These are phyloP conservation scores for Ogataea saltuana DNA, from an alignment of 805 yeast species.

Conservation along the genomic window DNA sequence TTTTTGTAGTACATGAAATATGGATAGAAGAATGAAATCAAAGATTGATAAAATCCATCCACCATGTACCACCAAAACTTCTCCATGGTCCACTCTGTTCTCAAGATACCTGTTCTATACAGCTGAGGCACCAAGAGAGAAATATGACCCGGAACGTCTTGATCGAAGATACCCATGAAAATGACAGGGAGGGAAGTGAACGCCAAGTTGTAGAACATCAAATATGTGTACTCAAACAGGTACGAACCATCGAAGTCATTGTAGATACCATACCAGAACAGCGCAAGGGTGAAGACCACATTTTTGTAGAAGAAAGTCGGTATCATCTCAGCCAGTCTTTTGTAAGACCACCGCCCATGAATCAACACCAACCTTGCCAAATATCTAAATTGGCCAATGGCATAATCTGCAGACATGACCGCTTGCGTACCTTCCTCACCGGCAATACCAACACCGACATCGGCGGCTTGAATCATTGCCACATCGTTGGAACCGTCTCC, in stretches of 20 bases:
- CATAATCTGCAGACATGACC: constrained; percentile 85
- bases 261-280: constrained; percentile 80
- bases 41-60: constrained; percentile 77
- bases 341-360: constrained; percentile 88
- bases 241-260: constrained; percentile 78
- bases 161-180: constrained; percentile 76
- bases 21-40: constrained; percentile 73
- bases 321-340: constrained; percentile 79
- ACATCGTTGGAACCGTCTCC: constrained; percentile 92
- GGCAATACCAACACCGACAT: constrained; percentile 86
- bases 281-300: constrained; percentile 69
- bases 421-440: constrained; percentile 93
- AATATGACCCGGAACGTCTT: constrained; percentile 71
- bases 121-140: constrained; percentile 74
- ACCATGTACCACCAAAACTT: constrained; percentile 74
- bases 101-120: constrained; percentile 69
- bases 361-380: constrained; percentile 64
- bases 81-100: constrained; percentile 67
- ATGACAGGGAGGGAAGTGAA: constrained; percentile 82
- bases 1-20: constrained; percentile 50
- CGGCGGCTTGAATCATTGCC: constrained; percentile 88
- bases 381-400: constrained; percentile 79
- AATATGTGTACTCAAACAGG: constrained; percentile 72
- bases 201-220: constrained; percentile 81
- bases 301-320: constrained; percentile 81